Conservation (phyloP, 768 basidiomycete species). For the Collybia sordida region DNA sequence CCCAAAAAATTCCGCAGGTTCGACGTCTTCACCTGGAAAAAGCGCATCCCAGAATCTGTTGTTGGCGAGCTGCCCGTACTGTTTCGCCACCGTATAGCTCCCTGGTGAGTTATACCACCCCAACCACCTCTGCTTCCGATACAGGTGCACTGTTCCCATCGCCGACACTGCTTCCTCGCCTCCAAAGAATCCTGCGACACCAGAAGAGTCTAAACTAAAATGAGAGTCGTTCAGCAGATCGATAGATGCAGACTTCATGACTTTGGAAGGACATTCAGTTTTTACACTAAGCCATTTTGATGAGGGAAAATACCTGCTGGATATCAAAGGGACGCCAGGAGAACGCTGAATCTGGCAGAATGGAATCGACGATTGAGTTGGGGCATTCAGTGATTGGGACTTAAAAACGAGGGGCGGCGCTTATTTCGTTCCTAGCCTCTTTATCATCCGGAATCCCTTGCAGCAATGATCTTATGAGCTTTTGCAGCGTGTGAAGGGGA, state of each 20-base stretch:
- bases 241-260: background rate
- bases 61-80: conserved; percentile 26
- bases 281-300: too few relatives aligned
- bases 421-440: too few relatives aligned
- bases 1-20: conserved; percentile 24
- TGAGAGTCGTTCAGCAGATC: background rate
- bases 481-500: too few relatives aligned
- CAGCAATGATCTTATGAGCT: too few relatives aligned
- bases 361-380: too few relatives aligned
- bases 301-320: too few relatives aligned
- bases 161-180: conserved; percentile 33
- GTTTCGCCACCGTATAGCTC: conserved; percentile 25
- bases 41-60: conserved; percentile 31
- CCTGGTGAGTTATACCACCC: conserved; percentile 38
- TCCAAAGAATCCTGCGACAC: conserved; percentile 33
- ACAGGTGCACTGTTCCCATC: conserved; percentile 32
- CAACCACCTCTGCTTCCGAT: conserved; percentile 27
- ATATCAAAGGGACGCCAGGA: too few relatives aligned
- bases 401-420: too few relatives aligned
- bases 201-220: conserved; percentile 17
- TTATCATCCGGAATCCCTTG: too few relatives aligned
- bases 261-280: too few relatives aligned
- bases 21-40: conserved; percentile 30
- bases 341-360: too few relatives aligned
- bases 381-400: too few relatives aligned